Evolutionary conservation across 345 rosid species (phyloP), one percentile per base, ranked within the genome.

Genomic region (Euphorbia pulcherrima): DNA sequence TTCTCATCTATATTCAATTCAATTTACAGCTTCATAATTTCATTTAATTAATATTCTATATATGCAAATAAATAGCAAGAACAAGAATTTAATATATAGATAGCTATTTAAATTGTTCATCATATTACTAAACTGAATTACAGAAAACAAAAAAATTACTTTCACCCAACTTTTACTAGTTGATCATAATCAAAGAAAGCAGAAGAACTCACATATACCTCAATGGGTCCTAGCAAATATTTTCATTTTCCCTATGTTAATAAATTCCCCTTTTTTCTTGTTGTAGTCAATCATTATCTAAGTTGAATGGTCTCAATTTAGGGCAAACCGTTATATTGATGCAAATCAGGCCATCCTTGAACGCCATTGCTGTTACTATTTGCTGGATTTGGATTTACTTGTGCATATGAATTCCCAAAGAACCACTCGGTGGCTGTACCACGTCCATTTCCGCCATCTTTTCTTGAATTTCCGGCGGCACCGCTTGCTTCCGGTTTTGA

Each of bases 341-440:
- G 79, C 82, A 78, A 71, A 67, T 83, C 83, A 53, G 74, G 65
- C 86, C 85, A 83, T 21, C 77, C 76, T 71, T 73, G 83, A 69
- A 74, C 78, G 26, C 76, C 85, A 55, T 60, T 76, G 67, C 81
- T 47, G 71, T 74, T 74, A 40, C 77, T 78, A 68, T 65, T 72
- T 7, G 77, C 65, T 58, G 84, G 75, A 37, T 83, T 76, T 67
- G 79, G 75, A 47, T 73, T 73, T 2, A 81, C 79, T 39, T 80
- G 79, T 1, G 78, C 79, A 28, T 75, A 81, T 10, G 88, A 79
- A 72, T 83, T 84, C 52, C 89, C 90, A 44, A 88, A 84, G 83
- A 83, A 86, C 93, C 90, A 88, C 55, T 88, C 90, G 1, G 87
- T 86, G 17, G 83, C 79, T 5, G 82, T 54, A 27, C 77, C 82